These are phyloP conservation scores for Fusarium gaditjirri DNA, from an alignment of 2,329 filamentous ascomycete genomes.

Conservation along the genomic window DNA sequence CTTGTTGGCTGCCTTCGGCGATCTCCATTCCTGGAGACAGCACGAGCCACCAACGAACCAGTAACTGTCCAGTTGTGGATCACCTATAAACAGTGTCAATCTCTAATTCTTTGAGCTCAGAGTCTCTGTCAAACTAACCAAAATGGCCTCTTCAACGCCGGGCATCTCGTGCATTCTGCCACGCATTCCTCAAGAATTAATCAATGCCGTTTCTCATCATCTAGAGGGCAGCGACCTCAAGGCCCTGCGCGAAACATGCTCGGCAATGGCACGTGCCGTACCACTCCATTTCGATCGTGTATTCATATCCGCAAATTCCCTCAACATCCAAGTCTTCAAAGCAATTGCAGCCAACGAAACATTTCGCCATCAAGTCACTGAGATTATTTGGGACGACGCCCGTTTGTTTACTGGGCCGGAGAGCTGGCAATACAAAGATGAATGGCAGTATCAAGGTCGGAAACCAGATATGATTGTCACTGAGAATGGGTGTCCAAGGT, in stretches of 20 bases:
- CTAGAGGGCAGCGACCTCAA: background rate
- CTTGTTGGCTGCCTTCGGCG: background rate
- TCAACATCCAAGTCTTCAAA: background rate
- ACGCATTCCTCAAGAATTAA: background rate
- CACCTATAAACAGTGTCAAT: background rate
- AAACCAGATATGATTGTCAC: background rate
- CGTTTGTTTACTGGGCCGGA: background rate
- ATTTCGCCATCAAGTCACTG: background rate
- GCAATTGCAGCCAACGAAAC: background rate
- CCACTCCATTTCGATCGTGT: background rate
- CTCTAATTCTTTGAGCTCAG: background rate
- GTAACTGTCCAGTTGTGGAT: background rate
- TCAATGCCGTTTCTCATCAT: background rate
- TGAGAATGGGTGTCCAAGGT: background rate
- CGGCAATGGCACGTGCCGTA: background rate
- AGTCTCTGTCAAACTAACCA: background rate
- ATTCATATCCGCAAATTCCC: background rate
- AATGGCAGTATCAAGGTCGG: rapidly evolving
- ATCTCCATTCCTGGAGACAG: background rate
- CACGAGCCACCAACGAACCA: background rate
- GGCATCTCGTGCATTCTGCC: background rate
- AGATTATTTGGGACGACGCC: background rate
- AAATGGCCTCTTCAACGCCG: background rate
- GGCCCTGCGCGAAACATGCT: background rate
- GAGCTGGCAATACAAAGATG: background rate